Evolutionary conservation across 129 eudicot species (phyloP), one percentile per base, ranked within the genome.

Genomic region (Lonicera japonica): DNA sequence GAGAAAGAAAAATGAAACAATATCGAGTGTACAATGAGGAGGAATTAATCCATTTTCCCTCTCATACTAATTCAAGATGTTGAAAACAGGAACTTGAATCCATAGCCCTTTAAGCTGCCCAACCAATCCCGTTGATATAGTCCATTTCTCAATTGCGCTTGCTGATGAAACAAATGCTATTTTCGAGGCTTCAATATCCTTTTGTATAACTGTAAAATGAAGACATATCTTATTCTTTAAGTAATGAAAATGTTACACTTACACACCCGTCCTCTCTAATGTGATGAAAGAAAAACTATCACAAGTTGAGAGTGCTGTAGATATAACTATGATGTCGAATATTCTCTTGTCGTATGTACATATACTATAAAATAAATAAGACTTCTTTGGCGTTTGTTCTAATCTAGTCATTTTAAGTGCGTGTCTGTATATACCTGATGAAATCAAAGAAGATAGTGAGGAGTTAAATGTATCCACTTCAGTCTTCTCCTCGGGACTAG

Each of bases 31-130:
- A 38, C 10, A 38, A 4, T 38, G 58, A 64, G 54, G 67, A 25
- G 38, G 16, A 20, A 41, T 39, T 61, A 4, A 66, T 21, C 66
- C 67, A 64, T 56, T 24, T 18, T 50, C 54, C 67, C 67, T 47
- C 60, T 41, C 61, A 53, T 53, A 15, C 34, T 16, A 66, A 65
- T 68, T 68, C 51, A 23, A 40, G 66, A 52, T 19, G 56, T 45
- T 25, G 69, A 55, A 39, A 62, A 40, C 62, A 12, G 9, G 57
- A 16, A 67, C 22, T 34, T 63, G 23, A 45, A 64, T 63, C 85
- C 80, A 94, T 60, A 94, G 99, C 51, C 99, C 99, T 70, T 88
- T 94, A 23, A 94, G 95, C 66, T 80, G 80, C 64, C 75, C 99
- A 66, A 65, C 73, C 68, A 94, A 76, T 14, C 96, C 95, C 39